Evolutionary conservation across 176 grass and related monocot species (phyloP), one percentile per base, ranked within the genome.

Genomic region (bread wheat (Triticum aestivum)): DNA sequence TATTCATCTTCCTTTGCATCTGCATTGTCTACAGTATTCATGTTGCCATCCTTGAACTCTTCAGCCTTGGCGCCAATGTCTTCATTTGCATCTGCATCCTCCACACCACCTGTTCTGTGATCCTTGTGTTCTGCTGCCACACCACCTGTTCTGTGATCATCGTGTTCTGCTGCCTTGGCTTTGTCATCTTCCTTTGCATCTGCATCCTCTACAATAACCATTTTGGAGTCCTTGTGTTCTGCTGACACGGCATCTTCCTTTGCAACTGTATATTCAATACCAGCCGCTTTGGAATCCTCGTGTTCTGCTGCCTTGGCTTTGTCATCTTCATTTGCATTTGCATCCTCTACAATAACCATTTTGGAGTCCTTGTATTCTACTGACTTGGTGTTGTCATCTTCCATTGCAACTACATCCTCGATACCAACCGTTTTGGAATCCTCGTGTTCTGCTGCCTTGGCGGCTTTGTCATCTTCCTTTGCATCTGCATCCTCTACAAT

Each of bases 11-110:
- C 83, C 62, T 78, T 88, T 34, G 23, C 56, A 74, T 83, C 79
- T 15, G 26, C 49, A 82, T 78, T 71, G 27, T 78, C 59, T 15
- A 33, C 76, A 49, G 38, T 69, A 21, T 49, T 79, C 13, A 59
- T 78, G 81, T 78, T 86, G 3, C 11, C 80, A 91, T 82, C 84
- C 32, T 66, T 49, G 75, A 42, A 77, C 77, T 77, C 32, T 32
- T 69, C 41, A 71, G 59, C 79, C 78, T 78, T 29, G 6, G 5
- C 39, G 51, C 11, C 61, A 66, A 66, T 75, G 12, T 15, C 62
- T 47, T 89, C 80, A 30, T 81, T 85, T 41, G 45, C 70, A 24
- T 35, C 61, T 78, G 89, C 63, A 26, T 45, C 51, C 58, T 87
- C 89, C 3, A 27, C 76, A 75, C 42, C 42, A 49, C 41, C n/a